Conservation (phyloP, 83 land plant genomes). For the Picea engelmannii region DNA sequence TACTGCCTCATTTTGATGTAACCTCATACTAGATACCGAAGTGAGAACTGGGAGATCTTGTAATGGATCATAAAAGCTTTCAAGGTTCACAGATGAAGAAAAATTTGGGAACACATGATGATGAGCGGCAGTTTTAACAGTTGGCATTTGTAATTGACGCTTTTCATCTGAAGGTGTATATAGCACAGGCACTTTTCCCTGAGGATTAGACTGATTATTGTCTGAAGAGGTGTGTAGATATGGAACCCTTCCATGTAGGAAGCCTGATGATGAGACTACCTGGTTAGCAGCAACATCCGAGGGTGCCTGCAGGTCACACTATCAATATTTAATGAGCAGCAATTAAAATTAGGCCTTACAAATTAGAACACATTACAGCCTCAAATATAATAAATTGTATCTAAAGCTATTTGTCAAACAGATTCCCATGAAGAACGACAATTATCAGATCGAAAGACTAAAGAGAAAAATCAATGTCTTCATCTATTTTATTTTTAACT, state of each 20-base stretch:
- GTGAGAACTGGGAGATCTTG: slow-evolving; percentile 41
- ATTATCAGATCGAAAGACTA: not conserved
- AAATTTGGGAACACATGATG: slow-evolving; percentile 39
- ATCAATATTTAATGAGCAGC: not conserved
- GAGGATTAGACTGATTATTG: slow-evolving; percentile 5
- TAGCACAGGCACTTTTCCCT: slow-evolving; percentile 1
- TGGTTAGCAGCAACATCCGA: slow-evolving; percentile 13
- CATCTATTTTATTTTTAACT: too few species aligned
- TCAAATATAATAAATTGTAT: slow-evolving; percentile 1
- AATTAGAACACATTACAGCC: not conserved
- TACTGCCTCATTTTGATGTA: slow-evolving; percentile 21
- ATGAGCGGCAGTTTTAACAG: slow-evolving; percentile 19
- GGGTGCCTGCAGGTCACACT: slow-evolving; percentile 12
- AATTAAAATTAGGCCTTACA: not conserved
- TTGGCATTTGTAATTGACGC: slow-evolving; percentile 25
- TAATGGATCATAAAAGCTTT: slow-evolving; percentile 19
- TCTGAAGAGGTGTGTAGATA: slow-evolving; percentile 2
- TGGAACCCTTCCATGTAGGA: slow-evolving; percentile 2
- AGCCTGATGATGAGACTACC: slow-evolving; percentile 15
- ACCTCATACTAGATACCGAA: slow-evolving; percentile 39
- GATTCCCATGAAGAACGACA: not conserved
- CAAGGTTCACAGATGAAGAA: slow-evolving; percentile 31
- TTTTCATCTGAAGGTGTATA: slow-evolving; percentile 32
- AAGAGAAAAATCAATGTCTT: too few species aligned
- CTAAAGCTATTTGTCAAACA: not conserved